These are phyloP conservation scores for Pogostemon cablin DNA, from an alignment of 257 asterid genomes.

Conservation along the genomic window DNA sequence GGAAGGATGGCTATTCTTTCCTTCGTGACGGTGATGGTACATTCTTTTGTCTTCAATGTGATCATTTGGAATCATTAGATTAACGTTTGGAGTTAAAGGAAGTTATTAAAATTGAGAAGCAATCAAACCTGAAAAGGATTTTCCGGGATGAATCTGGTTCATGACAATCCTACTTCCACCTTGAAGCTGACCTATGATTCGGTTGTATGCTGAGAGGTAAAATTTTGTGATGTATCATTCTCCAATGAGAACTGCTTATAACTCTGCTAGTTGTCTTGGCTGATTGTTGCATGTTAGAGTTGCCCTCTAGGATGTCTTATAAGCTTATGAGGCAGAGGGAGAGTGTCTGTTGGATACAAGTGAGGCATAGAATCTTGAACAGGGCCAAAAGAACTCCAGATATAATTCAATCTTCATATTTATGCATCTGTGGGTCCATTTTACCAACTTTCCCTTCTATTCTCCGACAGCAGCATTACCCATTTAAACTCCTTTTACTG, in stretches of 20 bases:
- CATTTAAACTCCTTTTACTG: constrained; percentile 51
- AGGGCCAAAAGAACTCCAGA: constrained; percentile 54
- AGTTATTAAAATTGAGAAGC: constrained; percentile 18
- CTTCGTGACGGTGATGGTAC: constrained; percentile 77
- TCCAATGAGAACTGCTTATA: constrained; percentile 39
- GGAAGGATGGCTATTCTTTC: constrained; percentile 56
- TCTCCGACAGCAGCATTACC: constrained; percentile 46
- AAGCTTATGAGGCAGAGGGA: constrained; percentile 38
- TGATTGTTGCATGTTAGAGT: constrained; percentile 36
- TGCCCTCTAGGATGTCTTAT: constrained; percentile 57
- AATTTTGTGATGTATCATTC: constrained; percentile 29
- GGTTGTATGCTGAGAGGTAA: constrained; percentile 22
- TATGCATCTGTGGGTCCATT: constrained; percentile 49
- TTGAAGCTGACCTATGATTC: constrained; percentile 39
- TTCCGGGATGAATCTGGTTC: constrained; percentile 41
- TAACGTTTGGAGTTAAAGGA: constrained; percentile 30
- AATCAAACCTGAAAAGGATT: constrained; percentile 49
- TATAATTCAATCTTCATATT: constrained; percentile 59
- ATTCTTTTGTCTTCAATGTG: constrained; percentile 42
- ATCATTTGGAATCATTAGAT: constrained; percentile 37
- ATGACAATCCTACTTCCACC: constrained; percentile 40
- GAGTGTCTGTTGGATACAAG: constrained; percentile 42
- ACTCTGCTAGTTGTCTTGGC: constrained; percentile 40
- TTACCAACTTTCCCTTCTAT: constrained; percentile 45
- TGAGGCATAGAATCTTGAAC: constrained; percentile 76